A percentile compares a stretch with the other conserved stretches of the same genome.
phyloP scores from a whole-genome alignment of 2,329 filamentous ascomycete species.

The Clarireedia monteithiana region DNA sequence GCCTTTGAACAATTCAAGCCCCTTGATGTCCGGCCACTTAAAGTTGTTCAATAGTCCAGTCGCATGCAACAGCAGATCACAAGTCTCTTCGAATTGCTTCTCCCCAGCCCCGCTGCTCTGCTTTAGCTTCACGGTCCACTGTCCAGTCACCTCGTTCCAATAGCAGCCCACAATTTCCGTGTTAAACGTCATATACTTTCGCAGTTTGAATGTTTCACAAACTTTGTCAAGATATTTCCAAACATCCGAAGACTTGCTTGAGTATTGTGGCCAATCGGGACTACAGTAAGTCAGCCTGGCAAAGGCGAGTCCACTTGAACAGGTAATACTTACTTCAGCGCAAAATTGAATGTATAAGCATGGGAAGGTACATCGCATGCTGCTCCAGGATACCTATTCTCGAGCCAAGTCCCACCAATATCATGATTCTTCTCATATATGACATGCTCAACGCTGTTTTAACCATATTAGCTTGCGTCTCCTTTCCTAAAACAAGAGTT shows the following conservation, averaged over 20 bases:
- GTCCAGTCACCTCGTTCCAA: constrained; percentile 40
- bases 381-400: constrained; percentile 37
- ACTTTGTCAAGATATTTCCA: constrained; percentile 40
- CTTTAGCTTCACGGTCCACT: constrained; percentile 42
- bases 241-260: constrained; percentile 51
- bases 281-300: neutral
- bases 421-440: constrained; percentile 45
- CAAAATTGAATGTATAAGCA: constrained; percentile 43
- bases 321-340: constrained; percentile 37
- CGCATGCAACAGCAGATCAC: constrained; percentile 21
- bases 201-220: constrained; percentile 39
- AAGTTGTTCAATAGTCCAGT: constrained; percentile 23
- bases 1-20: constrained; percentile 38
- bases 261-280: constrained; percentile 47
- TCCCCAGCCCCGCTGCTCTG: constrained; percentile 26
- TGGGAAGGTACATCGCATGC: constrained; percentile 33
- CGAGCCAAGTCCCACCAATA: constrained; percentile 43
- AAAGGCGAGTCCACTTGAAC: neutral
- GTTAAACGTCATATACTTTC: constrained; percentile 45
- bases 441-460: constrained; percentile 31
- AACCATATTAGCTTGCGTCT: constrained; percentile 40
- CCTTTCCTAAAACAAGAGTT: constrained; percentile 24
- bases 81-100: constrained; percentile 20
- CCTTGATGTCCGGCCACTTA: constrained; percentile 42
- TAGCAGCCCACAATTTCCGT: constrained; percentile 38